Percentiles rank a stretch among this genome's conserved stretches.
These are phyloP conservation scores for Biscogniauxia sp. DNA, from an alignment of 2,329 filamentous ascomycete genomes.

Conservation along the genomic window DNA sequence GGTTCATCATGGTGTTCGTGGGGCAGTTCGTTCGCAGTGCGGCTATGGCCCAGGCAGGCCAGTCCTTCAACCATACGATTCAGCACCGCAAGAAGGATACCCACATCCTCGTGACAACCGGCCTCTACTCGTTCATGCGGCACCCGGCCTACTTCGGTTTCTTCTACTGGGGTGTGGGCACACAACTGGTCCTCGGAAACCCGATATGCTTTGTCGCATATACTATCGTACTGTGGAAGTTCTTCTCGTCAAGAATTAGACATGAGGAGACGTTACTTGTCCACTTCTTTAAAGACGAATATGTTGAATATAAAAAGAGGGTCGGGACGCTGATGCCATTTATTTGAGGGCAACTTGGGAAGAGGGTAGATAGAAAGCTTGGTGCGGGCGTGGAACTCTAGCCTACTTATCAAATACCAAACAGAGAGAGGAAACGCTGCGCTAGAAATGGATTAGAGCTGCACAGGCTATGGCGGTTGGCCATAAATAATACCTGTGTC, in stretches of 20 bases:
- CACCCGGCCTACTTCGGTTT: constrained; percentile 98
- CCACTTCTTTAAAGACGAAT: constrained; percentile 81
- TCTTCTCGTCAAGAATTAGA: constrained; percentile 72
- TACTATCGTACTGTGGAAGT: constrained; percentile 73
- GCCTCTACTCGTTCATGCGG: constrained; percentile 72
- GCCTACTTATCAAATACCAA: neutral
- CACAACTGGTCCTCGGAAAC: constrained; percentile 88
- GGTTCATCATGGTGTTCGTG: constrained; percentile 60
- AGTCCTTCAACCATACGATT: constrained; percentile 88
- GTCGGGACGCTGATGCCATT: constrained; percentile 83
- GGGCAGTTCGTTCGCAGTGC: constrained; percentile 76
- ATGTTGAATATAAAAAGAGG: constrained; percentile 66
- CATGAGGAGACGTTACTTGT: constrained; percentile 78
- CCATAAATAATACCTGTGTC: too few relatives aligned
- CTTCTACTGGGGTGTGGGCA: constrained; percentile 97
- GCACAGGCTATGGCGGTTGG: too few relatives aligned
- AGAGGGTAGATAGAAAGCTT: too few relatives aligned
- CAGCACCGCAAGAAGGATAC: constrained; percentile 65
- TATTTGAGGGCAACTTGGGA: constrained; percentile 38
- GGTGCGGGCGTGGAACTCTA: too few relatives aligned
- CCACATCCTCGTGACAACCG: constrained; percentile 79
- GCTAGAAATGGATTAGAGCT: neutral
- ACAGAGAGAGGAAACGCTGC: neutral
- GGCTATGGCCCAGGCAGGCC: constrained; percentile 86
- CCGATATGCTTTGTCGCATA: constrained; percentile 73